Percentiles rank a stretch among this genome's conserved stretches.
These are phyloP conservation scores for Hippophae rhamnoides DNA, from an alignment of 306 rosid genomes.

Conservation along the genomic window DNA sequence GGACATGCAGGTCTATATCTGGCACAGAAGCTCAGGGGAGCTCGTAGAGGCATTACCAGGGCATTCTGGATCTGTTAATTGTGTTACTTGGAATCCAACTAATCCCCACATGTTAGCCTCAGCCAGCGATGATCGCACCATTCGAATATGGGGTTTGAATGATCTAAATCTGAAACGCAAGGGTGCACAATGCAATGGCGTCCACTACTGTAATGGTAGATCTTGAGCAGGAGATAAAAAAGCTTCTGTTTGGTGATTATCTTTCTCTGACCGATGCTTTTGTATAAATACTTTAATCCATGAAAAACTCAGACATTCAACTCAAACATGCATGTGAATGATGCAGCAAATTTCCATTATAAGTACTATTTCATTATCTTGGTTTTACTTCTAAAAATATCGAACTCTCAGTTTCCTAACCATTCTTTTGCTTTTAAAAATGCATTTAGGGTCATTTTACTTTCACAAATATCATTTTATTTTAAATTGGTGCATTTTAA, in stretches of 20 bases:
- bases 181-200: slow-evolving; percentile 37
- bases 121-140: slow-evolving; percentile 64
- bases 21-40: slow-evolving; percentile 51
- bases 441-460: too few species aligned
- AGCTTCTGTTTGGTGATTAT: not conserved
- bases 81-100: slow-evolving; percentile 56
- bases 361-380: slow-evolving; percentile 27
- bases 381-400: not conserved
- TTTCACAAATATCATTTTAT: too few species aligned
- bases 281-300: slow-evolving; percentile 66
- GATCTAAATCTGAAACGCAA: slow-evolving; percentile 30
- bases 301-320: slow-evolving; percentile 50
- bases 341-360: slow-evolving; percentile 44
- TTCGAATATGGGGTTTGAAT: slow-evolving; percentile 59
- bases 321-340: slow-evolving; percentile 56
- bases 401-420: too few species aligned
- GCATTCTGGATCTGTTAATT: slow-evolving; percentile 62
- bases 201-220: slow-evolving; percentile 39
- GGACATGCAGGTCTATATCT: slow-evolving; percentile 42
- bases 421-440: not conserved
- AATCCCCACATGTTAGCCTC: slow-evolving; percentile 66
- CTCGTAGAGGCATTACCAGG: slow-evolving; percentile 47
- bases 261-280: slow-evolving; percentile 49
- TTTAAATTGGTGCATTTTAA: too few species aligned
- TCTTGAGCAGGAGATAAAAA: slow-evolving; percentile 12